Evolutionary conservation across 1,139 yeast genomes (phyloP), one percentile per base, ranked within the genome.

Genomic region (Wickerhamomyces sp.): DNA sequence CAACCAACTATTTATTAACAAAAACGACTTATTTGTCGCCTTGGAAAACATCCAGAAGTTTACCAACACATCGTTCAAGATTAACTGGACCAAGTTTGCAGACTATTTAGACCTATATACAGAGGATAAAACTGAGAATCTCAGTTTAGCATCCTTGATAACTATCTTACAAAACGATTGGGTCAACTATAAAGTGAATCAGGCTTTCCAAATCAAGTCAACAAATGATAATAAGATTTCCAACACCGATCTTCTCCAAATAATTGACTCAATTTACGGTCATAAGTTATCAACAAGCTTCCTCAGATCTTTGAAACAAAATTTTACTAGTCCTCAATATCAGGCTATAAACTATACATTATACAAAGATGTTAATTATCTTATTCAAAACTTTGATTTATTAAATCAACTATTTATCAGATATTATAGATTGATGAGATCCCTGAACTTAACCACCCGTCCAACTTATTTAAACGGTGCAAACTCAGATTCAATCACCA

Each of bases 311-410:
- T 41, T 62, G 25, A 59, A 40, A 8, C 42, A 43, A 28, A 49
- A 63, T 40, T 42, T 62, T 12, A 47, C 60, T 7, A 60, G 59
- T 33, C 6, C 30, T 42, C 56, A 10, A 35, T 51, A 60, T 64
- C 24, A 54, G 56, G 12, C 64, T 3, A 59, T 64, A 20, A 54
- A 57, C 12, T 65, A 55, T 40, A 58, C 63, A 31, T 60, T 58
- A n/a, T 54, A 63, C 31, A 64, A 63, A 43, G 70, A 64, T 44
- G 47, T 65, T 12, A 61, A 63, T 35, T 63, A 59, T 42, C 37
- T 65, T 7, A 60, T 65, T 33, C 61, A 62, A 34, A 61, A 64
- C 43, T 65, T 65, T 44, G 70, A 65, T 44, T 40, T 65, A 13
- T 40, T 65, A 24, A 65, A 65, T 39, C 69, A 65, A 42, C 56